phyloP scores from a whole-genome alignment of 2,329 filamentous ascomycete genomes.

The Venturia effusa region DNA sequence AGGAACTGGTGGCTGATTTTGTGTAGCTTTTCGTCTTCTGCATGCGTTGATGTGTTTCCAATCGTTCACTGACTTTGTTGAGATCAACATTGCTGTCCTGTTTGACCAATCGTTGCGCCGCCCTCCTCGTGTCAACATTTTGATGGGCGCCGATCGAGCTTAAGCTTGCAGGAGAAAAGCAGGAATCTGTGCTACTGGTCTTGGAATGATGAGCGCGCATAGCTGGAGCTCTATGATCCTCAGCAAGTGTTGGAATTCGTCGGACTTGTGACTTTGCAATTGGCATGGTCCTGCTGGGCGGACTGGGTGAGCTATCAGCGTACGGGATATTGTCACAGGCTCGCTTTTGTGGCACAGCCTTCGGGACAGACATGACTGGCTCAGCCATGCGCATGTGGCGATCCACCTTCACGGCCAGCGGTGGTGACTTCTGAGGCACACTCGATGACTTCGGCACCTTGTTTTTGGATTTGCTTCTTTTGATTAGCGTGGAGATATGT shows the following conservation, averaged over 20 bases:
- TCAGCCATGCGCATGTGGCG: background rate
- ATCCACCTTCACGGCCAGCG: background rate
- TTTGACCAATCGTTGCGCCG: background rate
- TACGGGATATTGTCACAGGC: background rate
- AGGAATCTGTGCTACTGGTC: constrained; percentile 8
- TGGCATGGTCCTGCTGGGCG: background rate
- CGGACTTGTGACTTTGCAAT: background rate
- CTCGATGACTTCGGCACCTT: background rate
- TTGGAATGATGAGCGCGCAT: constrained; percentile 3
- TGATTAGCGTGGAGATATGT: constrained; percentile 9
- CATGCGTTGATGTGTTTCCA: background rate
- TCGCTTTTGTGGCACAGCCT: background rate
- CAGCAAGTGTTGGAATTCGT: background rate
- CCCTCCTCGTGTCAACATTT: background rate
- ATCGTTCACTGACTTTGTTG: background rate
- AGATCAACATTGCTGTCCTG: constrained; percentile 1
- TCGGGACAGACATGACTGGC: background rate
- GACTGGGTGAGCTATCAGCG: background rate
- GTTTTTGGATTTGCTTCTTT: background rate
- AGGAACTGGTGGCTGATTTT: background rate
- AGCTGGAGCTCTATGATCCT: background rate
- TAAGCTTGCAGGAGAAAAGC: constrained; percentile 4
- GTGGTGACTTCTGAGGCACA: background rate
- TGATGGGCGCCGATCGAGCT: background rate
- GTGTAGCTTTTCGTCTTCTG: background rate